Conservation (phyloP, 176 grass and related monocot species). For the Bonia amplexicaulis region DNA sequence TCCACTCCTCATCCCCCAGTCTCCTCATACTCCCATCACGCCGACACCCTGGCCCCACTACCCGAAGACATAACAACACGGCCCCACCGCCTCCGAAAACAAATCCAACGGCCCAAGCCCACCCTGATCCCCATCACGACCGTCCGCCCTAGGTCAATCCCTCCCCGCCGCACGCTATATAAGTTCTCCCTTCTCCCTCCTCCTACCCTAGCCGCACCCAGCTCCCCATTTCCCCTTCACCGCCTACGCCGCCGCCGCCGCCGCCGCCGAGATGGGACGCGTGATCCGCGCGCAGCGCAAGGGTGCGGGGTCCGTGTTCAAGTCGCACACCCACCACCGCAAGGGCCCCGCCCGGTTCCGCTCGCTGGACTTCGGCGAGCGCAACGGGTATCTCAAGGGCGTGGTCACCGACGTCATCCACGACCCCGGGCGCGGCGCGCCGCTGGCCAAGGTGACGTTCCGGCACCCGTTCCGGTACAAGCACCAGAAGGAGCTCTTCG, state of each 20-base stretch:
- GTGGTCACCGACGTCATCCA: constrained; percentile 91
- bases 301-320: constrained; percentile 89
- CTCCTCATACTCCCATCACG: background rate
- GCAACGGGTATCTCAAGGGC: constrained; percentile 87
- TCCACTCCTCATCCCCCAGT: background rate
- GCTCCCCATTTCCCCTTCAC: background rate
- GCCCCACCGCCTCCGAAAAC: background rate
- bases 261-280: constrained; percentile 59
- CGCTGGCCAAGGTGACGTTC: constrained; percentile 82
- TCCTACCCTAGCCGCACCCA: constrained; percentile 13
- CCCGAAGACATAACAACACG: background rate
- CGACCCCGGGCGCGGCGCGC: constrained; percentile 83
- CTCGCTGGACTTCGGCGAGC: constrained; percentile 92
- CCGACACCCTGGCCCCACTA: background rate
- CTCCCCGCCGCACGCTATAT: background rate
- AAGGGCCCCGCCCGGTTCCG: constrained; percentile 87
- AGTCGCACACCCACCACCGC: constrained; percentile 97
- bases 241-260: background rate
- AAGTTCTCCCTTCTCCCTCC: background rate
- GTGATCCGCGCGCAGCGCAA: constrained; percentile 95
- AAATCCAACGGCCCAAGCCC: constrained; percentile 19
- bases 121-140: background rate
- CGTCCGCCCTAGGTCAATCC: constrained; percentile 39
- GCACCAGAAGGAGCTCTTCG: constrained; percentile 95
- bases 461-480: constrained; percentile 91